Percentiles rank a stretch among this genome's conserved stretches.
Conservation (phyloP, 2,329 filamentous ascomycete species). For the Iodosphaeria phyllophila region DNA sequence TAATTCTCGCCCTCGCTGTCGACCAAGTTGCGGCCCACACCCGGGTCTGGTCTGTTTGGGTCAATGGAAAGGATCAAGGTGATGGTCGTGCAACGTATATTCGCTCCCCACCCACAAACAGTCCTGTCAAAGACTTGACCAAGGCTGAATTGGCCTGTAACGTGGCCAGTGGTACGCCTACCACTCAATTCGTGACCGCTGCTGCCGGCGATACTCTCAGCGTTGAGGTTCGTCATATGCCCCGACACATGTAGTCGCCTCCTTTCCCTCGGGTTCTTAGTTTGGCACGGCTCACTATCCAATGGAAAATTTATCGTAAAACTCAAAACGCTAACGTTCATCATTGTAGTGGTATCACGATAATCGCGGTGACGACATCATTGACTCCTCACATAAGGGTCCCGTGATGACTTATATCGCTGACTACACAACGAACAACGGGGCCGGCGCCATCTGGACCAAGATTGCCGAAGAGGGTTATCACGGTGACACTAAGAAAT, state of each 20-base stretch:
- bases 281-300: no score
- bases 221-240: no score
- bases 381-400: slow-evolving; percentile 31
- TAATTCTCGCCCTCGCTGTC: slow-evolving; percentile 12
- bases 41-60: slow-evolving; percentile 25
- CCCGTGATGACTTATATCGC: slow-evolving; percentile 35
- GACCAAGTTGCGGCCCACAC: slow-evolving; percentile 24
- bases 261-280: no score
- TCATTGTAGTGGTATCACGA: slow-evolving; percentile 37
- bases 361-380: slow-evolving; percentile 29
- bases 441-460: slow-evolving; percentile 26
- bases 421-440: slow-evolving; percentile 19
- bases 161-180: slow-evolving; percentile 19
- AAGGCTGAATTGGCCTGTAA: slow-evolving; percentile 24
- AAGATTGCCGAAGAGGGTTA: slow-evolving; percentile 26
- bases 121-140: slow-evolving; percentile 23
- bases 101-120: slow-evolving; percentile 24
- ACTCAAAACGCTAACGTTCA: no score
- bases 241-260: no score
- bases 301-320: no score
- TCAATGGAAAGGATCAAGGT: slow-evolving; percentile 25
- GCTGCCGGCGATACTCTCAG: slow-evolving; percentile 26
- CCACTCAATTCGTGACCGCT: slow-evolving; percentile 20
- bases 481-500: slow-evolving; percentile 17
- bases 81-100: slow-evolving; percentile 22